A percentile compares a stretch with the other conserved stretches of the same genome.
These are phyloP conservation scores for Saitozyma sp. DNA, from an alignment of 768 basidiomycete species.

Conservation along the genomic window DNA sequence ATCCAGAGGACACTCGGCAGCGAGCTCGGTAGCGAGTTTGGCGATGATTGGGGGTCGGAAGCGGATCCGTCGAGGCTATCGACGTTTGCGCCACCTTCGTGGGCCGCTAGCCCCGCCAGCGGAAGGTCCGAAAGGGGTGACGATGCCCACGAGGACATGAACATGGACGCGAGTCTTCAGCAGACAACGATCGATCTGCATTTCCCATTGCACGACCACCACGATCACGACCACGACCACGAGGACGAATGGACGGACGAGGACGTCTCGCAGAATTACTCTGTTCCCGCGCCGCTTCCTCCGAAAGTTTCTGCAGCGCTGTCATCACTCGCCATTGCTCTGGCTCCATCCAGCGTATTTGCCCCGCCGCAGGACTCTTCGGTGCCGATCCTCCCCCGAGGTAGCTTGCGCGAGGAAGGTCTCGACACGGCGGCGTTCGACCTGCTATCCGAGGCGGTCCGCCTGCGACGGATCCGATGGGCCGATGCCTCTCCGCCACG, in stretches of 20 bases:
- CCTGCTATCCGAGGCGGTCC: neutral
- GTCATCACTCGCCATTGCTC: conserved; percentile 31
- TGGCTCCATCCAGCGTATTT: conserved; percentile 26
- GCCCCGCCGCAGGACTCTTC: conserved; percentile 2
- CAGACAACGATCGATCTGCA: neutral
- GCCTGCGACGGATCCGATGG: conserved; percentile 21
- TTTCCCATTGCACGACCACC: neutral
- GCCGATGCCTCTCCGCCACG: conserved; percentile 10
- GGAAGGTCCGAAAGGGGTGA: neutral
- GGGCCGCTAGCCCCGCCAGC: neutral
- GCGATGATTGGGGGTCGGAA: conserved; percentile 16
- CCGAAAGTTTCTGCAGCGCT: conserved; percentile 36
- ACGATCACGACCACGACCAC: neutral
- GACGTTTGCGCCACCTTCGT: neutral
- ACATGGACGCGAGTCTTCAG: neutral
- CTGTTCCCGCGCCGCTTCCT: conserved; percentile 25
- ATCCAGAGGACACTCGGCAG: conserved; percentile 30
- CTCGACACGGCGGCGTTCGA: conserved; percentile 13
- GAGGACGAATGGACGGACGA: conserved; percentile 8
- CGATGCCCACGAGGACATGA: neutral
- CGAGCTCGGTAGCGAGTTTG: conserved; percentile 41
- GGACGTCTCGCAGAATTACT: conserved; percentile 7
- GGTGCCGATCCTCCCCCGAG: conserved; percentile 12
- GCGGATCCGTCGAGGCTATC: neutral
- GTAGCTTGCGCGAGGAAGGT: conserved; percentile 12